Conservation (phyloP, 208 protist genomes). For the Wallacemonas sp. region DNA sequence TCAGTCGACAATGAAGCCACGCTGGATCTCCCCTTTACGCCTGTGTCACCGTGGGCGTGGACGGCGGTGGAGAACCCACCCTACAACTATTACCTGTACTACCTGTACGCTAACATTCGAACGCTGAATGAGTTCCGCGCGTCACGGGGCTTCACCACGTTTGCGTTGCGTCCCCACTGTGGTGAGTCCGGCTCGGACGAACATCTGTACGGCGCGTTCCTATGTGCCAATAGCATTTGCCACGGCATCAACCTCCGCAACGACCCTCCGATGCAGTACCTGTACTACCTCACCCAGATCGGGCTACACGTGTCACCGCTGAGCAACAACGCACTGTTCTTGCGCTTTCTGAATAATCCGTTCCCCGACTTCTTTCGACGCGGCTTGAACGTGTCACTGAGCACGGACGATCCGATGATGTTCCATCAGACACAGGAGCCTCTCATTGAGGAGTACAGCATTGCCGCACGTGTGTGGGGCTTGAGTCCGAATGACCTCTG, state of each 20-base stretch:
- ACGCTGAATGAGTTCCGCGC: slow-evolving; percentile 96
- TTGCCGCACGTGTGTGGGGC: slow-evolving; percentile 91
- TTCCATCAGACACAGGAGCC: slow-evolving; percentile 98
- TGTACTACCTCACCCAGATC: slow-evolving; percentile 98
- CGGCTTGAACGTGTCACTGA: slow-evolving; percentile 98
- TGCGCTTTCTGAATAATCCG: slow-evolving; percentile 97
- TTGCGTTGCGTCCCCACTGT: slow-evolving; percentile 97
- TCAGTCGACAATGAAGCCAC: slow-evolving; percentile 99
- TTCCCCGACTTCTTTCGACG: slow-evolving; percentile 96
- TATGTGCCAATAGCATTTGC: slow-evolving; percentile 96
- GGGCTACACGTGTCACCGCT: slow-evolving; percentile 99
- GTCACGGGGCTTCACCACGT: slow-evolving; percentile 92
- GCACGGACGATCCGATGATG: slow-evolving; percentile 96
- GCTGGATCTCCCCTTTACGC: slow-evolving; percentile 84
- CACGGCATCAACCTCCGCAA: slow-evolving; percentile 98
- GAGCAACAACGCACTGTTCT: slow-evolving; percentile 99
- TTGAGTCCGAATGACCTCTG: slow-evolving; percentile 90
- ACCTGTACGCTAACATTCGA: slow-evolving; percentile 98
- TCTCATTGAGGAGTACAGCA: slow-evolving; percentile 94
- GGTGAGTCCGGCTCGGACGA: slow-evolving; percentile 95
- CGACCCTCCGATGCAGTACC: slow-evolving; percentile 96
- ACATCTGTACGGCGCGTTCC: slow-evolving; percentile 94
- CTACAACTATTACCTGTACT: slow-evolving; percentile 99
- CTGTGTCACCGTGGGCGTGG: slow-evolving; percentile 93
- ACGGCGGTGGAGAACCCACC: slow-evolving; percentile 96